These are phyloP conservation scores for Debaryomyces tyrocola DNA, from an alignment of 805 yeast genomes.

Conservation along the genomic window DNA sequence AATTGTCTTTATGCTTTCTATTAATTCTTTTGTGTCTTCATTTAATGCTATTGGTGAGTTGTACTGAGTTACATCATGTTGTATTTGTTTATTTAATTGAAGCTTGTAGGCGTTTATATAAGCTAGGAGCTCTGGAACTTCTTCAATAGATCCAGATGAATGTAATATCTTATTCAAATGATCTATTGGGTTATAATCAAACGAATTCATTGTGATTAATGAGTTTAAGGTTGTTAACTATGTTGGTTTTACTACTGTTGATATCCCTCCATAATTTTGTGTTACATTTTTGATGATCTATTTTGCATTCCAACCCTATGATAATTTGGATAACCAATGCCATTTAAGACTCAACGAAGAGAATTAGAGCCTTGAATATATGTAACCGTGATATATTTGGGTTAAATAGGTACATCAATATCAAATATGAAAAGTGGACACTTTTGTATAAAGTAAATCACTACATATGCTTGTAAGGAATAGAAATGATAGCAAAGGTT, in stretches of 20 bases:
- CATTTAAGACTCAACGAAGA: too few relatives aligned
- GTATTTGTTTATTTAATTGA: constrained; percentile 48
- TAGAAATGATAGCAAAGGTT: too few relatives aligned
- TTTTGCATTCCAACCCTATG: too few relatives aligned
- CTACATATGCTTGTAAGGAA: too few relatives aligned
- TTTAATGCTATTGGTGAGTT: constrained; percentile 24
- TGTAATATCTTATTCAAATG: constrained; percentile 55
- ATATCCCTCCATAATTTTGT: neutral
- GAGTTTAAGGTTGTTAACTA: neutral
- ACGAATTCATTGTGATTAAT: constrained; percentile 6
- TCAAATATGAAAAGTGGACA: too few relatives aligned
- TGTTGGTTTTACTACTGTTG: neutral
- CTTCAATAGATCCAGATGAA: constrained; percentile 49
- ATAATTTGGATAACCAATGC: too few relatives aligned
- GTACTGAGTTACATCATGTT: constrained; percentile 33
- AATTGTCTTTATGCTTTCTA: constrained; percentile 47
- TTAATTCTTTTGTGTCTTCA: constrained; percentile 39
- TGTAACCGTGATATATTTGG: too few relatives aligned
- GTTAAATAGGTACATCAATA: too few relatives aligned
- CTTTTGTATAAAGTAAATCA: too few relatives aligned
- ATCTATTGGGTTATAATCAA: constrained; percentile 51
- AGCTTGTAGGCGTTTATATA: constrained; percentile 53
- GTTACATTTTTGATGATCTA: neutral
- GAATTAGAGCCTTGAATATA: too few relatives aligned
- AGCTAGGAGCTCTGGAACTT: constrained; percentile 49